phyloP scores from a whole-genome alignment of 148 eudicot genomes.

The Chenopodium album region DNA sequence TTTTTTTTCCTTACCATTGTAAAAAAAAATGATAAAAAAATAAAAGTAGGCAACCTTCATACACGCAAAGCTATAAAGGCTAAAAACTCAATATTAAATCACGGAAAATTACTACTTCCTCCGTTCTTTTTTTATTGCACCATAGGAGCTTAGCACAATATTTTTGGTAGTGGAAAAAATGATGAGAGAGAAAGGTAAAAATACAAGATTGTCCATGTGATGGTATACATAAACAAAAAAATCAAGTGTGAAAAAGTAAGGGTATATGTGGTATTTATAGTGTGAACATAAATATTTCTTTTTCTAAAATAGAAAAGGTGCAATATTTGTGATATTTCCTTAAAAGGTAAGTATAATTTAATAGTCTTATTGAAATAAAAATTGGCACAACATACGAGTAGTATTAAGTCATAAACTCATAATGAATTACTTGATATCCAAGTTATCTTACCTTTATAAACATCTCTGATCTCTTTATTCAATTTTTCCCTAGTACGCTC shows the following conservation, averaged over 20 bases:
- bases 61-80: conserved; percentile 4
- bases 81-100: not conserved
- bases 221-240: too few relatives aligned
- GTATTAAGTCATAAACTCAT: conserved; percentile 15
- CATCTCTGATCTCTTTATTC: not conserved
- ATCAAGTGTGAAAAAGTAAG: too few relatives aligned
- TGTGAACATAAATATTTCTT: too few relatives aligned
- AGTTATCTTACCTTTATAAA: conserved; percentile 16
- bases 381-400: not conserved
- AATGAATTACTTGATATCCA: conserved; percentile 23
- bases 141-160: too few relatives aligned
- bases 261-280: too few relatives aligned
- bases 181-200: too few relatives aligned
- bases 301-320: too few relatives aligned
- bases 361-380: not conserved
- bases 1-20: too few relatives aligned
- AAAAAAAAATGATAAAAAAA: not conserved
- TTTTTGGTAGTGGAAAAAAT: too few relatives aligned
- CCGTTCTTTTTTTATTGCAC: too few relatives aligned
- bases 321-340: not conserved
- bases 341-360: too few relatives aligned
- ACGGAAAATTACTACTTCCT: not conserved
- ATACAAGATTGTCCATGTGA: too few relatives aligned
- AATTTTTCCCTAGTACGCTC: not conserved
- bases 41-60: not conserved